Percentiles rank a stretch among this genome's conserved stretches.
These are phyloP conservation scores for Wickerhamomyces mucosus DNA, from an alignment of 805 yeast species.

Conservation along the genomic window DNA sequence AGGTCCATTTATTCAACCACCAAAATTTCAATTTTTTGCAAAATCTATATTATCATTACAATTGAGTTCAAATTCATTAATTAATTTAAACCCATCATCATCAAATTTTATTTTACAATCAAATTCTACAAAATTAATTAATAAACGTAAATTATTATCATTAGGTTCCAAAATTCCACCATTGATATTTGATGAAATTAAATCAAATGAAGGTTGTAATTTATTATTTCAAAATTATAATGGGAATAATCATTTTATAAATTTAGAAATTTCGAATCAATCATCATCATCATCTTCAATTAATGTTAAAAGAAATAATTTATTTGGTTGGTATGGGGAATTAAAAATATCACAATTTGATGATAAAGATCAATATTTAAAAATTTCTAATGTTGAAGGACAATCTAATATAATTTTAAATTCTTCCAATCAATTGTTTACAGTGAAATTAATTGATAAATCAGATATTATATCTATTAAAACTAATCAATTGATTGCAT, in stretches of 20 bases:
- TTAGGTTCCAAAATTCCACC: slow-evolving; percentile 10
- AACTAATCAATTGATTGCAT: too few species aligned
- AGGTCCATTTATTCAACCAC: slow-evolving; percentile 22
- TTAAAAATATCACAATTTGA: slow-evolving; percentile 5
- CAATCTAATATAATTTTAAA: slow-evolving; percentile 22
- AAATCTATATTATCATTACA: slow-evolving; percentile 19
- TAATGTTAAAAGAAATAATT: too few species aligned
- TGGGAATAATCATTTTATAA: slow-evolving; percentile 10
- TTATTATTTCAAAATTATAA: slow-evolving; percentile 6
- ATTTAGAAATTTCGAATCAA: slow-evolving; percentile 7
- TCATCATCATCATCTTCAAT: too few species aligned
- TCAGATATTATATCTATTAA: too few species aligned
- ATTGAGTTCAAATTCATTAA: slow-evolving; percentile 16
- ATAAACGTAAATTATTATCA: slow-evolving; percentile 6
- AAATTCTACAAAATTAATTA: slow-evolving; percentile 15
- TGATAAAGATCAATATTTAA: neutral
- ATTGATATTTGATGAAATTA: slow-evolving; percentile 9
- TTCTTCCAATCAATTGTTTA: slow-evolving; percentile 22
- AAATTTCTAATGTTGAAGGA: slow-evolving; percentile 3
- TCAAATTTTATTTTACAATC: slow-evolving; percentile 14
- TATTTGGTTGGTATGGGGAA: slow-evolving; percentile 15
- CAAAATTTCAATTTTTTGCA: slow-evolving; percentile 21
- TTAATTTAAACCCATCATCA: too few species aligned
- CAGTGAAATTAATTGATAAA: slow-evolving; percentile 17
- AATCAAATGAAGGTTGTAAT: slow-evolving; percentile 11